Evolutionary conservation across 306 rosid genomes (phyloP), one percentile per base, ranked within the genome.

Genomic region (Cucumis hystrix): DNA sequence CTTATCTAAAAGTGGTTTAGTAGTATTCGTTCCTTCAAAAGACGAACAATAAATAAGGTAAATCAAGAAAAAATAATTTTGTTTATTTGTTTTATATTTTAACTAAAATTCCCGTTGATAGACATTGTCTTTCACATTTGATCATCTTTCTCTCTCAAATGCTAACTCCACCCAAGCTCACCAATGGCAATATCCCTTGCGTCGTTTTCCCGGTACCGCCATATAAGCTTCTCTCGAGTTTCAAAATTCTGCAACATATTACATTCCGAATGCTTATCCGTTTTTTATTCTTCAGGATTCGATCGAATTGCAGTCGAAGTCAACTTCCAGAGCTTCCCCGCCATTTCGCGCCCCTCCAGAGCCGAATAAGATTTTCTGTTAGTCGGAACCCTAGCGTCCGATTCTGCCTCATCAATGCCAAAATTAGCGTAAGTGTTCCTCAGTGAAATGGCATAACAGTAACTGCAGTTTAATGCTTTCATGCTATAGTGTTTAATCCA

Each of bases 401-500:
- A 16, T 47, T 82, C 28, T 83, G 83, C 83, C 83, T 85, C 6
- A 59, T 37, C 37, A 73, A 79, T 80, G 83, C 64, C 81, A 80
- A 69, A 45, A 64, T 61, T 59, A 79, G 56, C 82, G 90, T 85
- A 41, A 83, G 89, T 78, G 70, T 12, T 58, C 35, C 39, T 70
- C 13, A 6, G 13, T 14, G 4, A 41, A 10, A 41, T 66, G 40
- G 8, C 35, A 47, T 30, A 65, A 65, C 39, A 57, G 52, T 39
- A 41, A 6, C 57, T 74, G 9, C 37, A n/a, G 15, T 58, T 37
- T 28, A 23, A 21, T 72, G 54, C 20, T 21, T 14, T 56, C 61
- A 8, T 56, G 20, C 65, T 8, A 51, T 43, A 20, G 37, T 39
- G 23, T 45, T 14, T 23, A 49, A 25, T 72, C 76, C 76, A 40